Evolutionary conservation across 805 yeast species (phyloP).

Genomic region (Nakazawaea sp.): DNA sequence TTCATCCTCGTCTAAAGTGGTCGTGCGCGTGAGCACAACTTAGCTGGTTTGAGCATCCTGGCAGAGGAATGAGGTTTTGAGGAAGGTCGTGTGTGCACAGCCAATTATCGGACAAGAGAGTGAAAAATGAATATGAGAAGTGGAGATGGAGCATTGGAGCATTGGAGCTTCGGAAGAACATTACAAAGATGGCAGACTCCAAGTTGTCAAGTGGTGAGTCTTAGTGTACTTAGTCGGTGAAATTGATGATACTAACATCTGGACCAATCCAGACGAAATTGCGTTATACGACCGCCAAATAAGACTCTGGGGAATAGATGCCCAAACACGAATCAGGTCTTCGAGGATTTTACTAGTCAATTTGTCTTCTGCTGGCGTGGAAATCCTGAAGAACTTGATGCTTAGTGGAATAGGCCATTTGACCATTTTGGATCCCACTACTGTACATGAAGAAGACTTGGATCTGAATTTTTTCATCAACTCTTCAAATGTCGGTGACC

Average conservation of each 20-base stretch:
- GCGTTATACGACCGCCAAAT: constrained; percentile 94
- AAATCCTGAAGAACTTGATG: constrained; percentile 75
- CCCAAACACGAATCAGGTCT: constrained; percentile 70
- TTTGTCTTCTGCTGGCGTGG: constrained; percentile 74
- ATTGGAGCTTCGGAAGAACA: too few species aligned
- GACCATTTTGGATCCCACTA: constrained; percentile 56
- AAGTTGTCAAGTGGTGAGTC: constrained; percentile 9
- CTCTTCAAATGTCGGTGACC: constrained; percentile 45
- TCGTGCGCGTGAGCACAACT: too few species aligned
- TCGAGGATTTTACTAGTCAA: constrained; percentile 68
- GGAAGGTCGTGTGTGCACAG: too few species aligned
- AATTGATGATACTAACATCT: constrained; percentile 2
- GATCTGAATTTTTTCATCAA: constrained; percentile 70
- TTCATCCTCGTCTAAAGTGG: too few species aligned
- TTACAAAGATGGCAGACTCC: neutral
- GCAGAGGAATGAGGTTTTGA: too few species aligned
- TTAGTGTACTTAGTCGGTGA: neutral
- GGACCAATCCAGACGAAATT: constrained; percentile 62
- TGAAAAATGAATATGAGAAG: too few species aligned
- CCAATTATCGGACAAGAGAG: too few species aligned
- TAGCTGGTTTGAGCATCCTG: too few species aligned
- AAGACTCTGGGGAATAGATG: constrained; percentile 92
- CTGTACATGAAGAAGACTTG: constrained; percentile 54
- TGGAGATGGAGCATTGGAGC: too few species aligned
- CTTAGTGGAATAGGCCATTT: constrained; percentile 83